phyloP scores from a whole-genome alignment of 805 yeast genomes.

The Komagataella ulmi region DNA sequence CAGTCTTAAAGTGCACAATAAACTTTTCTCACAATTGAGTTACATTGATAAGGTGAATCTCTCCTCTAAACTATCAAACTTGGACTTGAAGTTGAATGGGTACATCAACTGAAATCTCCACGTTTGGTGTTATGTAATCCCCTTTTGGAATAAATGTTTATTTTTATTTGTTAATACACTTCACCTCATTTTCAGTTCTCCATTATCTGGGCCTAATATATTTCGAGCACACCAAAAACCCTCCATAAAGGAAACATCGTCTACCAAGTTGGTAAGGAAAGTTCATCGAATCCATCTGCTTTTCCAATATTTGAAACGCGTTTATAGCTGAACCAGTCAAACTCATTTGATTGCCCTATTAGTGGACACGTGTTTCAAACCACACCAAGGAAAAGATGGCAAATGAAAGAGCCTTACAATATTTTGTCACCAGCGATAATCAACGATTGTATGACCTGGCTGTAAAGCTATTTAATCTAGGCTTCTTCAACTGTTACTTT shows the following conservation, averaged over 20 bases:
- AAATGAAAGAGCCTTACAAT: background rate
- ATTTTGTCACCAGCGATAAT: constrained; percentile 12
- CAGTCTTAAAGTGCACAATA: background rate
- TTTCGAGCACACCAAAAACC: background rate
- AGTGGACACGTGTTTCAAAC: background rate
- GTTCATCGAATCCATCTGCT: background rate
- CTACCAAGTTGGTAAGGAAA: background rate
- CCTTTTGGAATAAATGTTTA: background rate
- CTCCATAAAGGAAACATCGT: background rate
- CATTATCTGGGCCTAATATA: background rate
- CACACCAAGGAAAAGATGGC: background rate
- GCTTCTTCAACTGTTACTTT: constrained; percentile 32
- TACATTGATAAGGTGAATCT: background rate
- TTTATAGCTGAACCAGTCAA: background rate
- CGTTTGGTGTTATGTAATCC: background rate
- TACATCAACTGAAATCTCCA: background rate
- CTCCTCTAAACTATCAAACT: background rate
- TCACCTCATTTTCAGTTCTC: background rate
- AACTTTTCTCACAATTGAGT: background rate
- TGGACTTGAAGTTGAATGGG: background rate
- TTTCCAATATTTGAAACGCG: background rate
- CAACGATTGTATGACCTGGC: constrained; percentile 19
- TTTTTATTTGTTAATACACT: background rate
- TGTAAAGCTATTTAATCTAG: constrained; percentile 19
- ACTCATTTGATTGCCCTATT: background rate